A percentile compares a stretch with the other conserved stretches of the same genome.
Evolutionary conservation across 2,329 filamentous ascomycete genomes (phyloP).

Genomic region (Epicoccum nigrum): DNA sequence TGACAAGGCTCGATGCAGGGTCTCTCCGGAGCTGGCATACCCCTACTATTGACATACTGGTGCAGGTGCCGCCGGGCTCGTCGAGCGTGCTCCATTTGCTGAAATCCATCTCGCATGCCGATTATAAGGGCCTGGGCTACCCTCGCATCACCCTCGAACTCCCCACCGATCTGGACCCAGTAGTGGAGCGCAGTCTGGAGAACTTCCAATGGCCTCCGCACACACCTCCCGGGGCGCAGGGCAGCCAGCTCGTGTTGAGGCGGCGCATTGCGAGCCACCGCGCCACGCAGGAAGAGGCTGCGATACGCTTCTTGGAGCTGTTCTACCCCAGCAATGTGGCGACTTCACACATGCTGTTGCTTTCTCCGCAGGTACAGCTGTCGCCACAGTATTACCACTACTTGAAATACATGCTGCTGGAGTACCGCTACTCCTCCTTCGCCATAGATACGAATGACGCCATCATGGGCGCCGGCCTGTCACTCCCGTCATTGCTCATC

Average conservation of each 20-base stretch:
- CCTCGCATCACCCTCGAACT: constrained; percentile 87
- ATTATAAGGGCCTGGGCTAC: constrained; percentile 71
- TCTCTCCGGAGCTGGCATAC: constrained; percentile 80
- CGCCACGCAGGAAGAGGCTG: constrained; percentile 71
- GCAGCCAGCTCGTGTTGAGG: constrained; percentile 67
- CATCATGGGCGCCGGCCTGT: constrained; percentile 80
- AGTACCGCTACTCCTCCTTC: constrained; percentile 73
- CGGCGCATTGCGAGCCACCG: constrained; percentile 71
- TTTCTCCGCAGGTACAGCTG: constrained; percentile 81
- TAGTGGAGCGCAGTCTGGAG: constrained; percentile 67
- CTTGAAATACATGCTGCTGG: constrained; percentile 76
- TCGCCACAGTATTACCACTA: constrained; percentile 86
- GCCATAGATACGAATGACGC: constrained; percentile 56
- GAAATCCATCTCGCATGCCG: constrained; percentile 73
- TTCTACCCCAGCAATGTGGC: constrained; percentile 76
- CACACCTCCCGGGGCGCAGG: constrained; percentile 44
- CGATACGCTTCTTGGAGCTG: constrained; percentile 79
- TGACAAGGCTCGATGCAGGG: constrained; percentile 75
- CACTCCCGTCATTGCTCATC: constrained; percentile 69
- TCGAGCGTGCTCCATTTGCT: constrained; percentile 81
- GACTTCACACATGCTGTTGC: constrained; percentile 77
- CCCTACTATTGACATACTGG: constrained; percentile 78
- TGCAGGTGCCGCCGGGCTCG: constrained; percentile 74
- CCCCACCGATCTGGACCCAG: constrained; percentile 70
- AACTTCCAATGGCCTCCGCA: constrained; percentile 69